Conservation (phyloP, 1,284 basidiomycete species). For the Filobasidium uniguttulatum region DNA sequence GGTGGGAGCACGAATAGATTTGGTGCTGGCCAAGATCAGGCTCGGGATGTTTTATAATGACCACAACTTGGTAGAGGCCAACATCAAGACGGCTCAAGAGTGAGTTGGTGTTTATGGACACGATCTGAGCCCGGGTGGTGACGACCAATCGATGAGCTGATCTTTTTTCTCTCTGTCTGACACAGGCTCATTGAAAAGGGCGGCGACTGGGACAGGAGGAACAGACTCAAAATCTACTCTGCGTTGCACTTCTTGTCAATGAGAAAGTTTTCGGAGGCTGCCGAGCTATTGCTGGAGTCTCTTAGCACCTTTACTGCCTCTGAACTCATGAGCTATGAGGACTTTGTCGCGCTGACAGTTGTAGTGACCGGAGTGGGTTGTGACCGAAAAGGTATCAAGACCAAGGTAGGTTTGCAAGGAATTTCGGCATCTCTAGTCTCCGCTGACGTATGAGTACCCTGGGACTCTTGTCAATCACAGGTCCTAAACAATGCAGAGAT, state of each 20-base stretch:
- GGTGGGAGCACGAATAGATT: constrained; percentile 83
- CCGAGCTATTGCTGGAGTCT: constrained; percentile 73
- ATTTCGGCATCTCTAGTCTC: neutral
- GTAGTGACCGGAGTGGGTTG: constrained; percentile 66
- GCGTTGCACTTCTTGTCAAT: constrained; percentile 75
- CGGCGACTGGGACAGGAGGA: constrained; percentile 95
- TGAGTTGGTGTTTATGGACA: constrained; percentile 42
- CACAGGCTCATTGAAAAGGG: constrained; percentile 79
- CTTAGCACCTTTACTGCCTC: constrained; percentile 88
- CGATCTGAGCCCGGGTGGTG: neutral
- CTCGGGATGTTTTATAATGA: constrained; percentile 88
- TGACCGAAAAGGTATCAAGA: constrained; percentile 76
- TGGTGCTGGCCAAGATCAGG: constrained; percentile 73
- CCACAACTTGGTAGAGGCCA: constrained; percentile 54
- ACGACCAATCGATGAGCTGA: neutral
- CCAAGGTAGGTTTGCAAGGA: constrained; percentile 55
- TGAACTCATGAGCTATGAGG: constrained; percentile 77
- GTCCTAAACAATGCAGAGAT: constrained; percentile 46
- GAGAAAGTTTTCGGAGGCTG: constrained; percentile 56
- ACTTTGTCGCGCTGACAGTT: constrained; percentile 78
- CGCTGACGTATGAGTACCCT: constrained; percentile 35
- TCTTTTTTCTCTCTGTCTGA: neutral
- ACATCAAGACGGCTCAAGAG: constrained; percentile 72
- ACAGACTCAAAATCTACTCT: constrained; percentile 89
- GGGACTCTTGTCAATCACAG: constrained; percentile 24